phyloP scores from a whole-genome alignment of 768 basidiomycete species.

The Glaciozyma antarctica region DNA sequence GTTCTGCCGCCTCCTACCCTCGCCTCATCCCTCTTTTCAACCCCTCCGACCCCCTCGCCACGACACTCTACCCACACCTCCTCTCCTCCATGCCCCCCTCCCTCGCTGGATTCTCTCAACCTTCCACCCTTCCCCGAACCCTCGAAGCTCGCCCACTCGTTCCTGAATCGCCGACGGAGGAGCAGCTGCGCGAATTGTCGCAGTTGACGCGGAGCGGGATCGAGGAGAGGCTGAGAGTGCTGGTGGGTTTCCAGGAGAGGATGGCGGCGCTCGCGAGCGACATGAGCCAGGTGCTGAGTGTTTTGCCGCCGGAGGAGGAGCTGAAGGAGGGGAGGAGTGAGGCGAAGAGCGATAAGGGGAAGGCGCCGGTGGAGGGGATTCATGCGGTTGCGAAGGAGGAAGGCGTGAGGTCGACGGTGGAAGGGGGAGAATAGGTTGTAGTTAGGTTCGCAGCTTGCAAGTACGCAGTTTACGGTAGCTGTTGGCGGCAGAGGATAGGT shows the following conservation, averaged over 20 bases:
- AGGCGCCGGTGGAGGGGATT: not conserved
- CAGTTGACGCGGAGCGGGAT: constrained; percentile 65
- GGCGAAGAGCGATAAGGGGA: not conserved
- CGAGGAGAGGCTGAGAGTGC: constrained; percentile 66
- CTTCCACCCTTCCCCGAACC: not conserved
- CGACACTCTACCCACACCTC: not conserved
- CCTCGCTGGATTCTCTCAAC: not conserved
- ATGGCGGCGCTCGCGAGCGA: constrained; percentile 71
- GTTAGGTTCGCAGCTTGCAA: too few relatives aligned
- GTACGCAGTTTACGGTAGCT: too few relatives aligned
- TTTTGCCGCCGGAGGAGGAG: not conserved
- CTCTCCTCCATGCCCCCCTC: not conserved
- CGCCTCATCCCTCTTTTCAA: constrained; percentile 4
- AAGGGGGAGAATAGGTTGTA: too few relatives aligned
- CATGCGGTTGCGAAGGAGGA: not conserved
- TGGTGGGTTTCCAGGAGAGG: constrained; percentile 66
- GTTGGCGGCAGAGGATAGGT: too few relatives aligned
- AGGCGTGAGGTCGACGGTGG: too few relatives aligned
- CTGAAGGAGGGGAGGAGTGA: not conserved
- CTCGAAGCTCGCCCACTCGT: constrained; percentile 31
- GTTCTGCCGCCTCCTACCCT: not conserved
- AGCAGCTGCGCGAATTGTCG: constrained; percentile 59
- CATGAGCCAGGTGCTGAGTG: constrained; percentile 60
- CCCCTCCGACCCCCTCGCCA: not conserved
- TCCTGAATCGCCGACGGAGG: constrained; percentile 50